Conservation (phyloP, 2,329 filamentous ascomycete species). For the Botrytis sinoallii region DNA sequence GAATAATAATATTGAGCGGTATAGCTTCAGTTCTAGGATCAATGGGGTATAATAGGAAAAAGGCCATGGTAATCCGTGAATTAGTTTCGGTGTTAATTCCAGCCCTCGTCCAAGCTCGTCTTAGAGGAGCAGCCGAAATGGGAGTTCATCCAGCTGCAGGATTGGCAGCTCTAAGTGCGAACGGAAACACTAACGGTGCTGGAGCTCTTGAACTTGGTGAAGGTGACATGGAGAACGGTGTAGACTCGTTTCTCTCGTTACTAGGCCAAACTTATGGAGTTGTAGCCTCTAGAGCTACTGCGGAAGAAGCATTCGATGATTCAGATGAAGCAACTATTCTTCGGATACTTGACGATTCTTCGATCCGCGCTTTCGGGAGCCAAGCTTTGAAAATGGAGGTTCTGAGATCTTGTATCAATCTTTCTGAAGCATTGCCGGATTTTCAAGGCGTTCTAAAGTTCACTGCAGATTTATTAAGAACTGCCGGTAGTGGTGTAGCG, state of each 20-base stretch:
- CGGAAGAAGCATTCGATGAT: slow-evolving; percentile 39
- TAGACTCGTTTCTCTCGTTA: slow-evolving; percentile 60
- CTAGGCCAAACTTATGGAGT: slow-evolving; percentile 63
- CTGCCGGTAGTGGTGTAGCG: slow-evolving; percentile 76
- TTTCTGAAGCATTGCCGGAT: slow-evolving; percentile 90
- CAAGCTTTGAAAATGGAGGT: slow-evolving; percentile 79
- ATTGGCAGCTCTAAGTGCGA: slow-evolving; percentile 63
- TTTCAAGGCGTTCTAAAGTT: slow-evolving; percentile 86
- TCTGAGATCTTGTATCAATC: slow-evolving; percentile 83
- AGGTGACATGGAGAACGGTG: slow-evolving; percentile 62
- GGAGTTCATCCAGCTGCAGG: slow-evolving; percentile 93
- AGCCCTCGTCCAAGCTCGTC: slow-evolving; percentile 84
- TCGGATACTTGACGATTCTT: slow-evolving; percentile 58
- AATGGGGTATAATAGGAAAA: slow-evolving; percentile 81
- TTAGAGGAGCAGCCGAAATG: slow-evolving; percentile 90
- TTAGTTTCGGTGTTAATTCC: slow-evolving; percentile 78
- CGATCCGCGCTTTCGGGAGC: slow-evolving; percentile 69
- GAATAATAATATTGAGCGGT: slow-evolving; percentile 76
- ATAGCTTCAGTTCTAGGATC: slow-evolving; percentile 82
- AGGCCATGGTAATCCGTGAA: slow-evolving; percentile 84
- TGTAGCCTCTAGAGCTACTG: slow-evolving; percentile 39
- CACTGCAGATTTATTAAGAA: slow-evolving; percentile 78
- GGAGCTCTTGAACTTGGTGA: slow-evolving; percentile 60
- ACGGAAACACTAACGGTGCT: slow-evolving; percentile 49
- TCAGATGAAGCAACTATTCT: slow-evolving; percentile 52